phyloP scores from a whole-genome alignment of 1,139 yeast genomes.

The Fermentozyma sake region DNA sequence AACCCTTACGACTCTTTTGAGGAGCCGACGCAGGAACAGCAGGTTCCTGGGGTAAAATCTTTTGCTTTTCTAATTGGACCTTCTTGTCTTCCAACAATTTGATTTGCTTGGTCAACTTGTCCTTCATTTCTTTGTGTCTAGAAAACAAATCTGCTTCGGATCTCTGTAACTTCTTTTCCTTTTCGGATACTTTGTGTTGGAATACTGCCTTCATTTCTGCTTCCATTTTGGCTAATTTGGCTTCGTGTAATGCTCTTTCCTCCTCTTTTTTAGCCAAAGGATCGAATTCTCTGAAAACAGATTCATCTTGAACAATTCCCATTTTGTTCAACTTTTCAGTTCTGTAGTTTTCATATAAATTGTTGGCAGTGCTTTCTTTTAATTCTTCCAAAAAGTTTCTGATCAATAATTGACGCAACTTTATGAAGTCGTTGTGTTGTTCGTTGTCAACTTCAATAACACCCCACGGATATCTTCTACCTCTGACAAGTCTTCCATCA shows the following conservation, averaged over 20 bases:
- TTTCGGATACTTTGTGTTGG: constrained; percentile 94
- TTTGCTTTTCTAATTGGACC: constrained; percentile 68
- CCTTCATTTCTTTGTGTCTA: constrained; percentile 96
- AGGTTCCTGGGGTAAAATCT: constrained; percentile 39
- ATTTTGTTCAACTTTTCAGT: constrained; percentile 70
- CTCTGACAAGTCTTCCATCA: constrained; percentile 82
- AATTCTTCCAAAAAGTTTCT: constrained; percentile 92
- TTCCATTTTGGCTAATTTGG: constrained; percentile 91
- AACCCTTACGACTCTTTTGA: constrained; percentile 56
- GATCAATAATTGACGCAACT: constrained; percentile 83
- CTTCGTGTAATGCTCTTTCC: constrained; percentile 90
- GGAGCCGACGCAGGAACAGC: constrained; percentile 38
- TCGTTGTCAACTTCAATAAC: constrained; percentile 93
- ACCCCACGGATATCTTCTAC: constrained; percentile 98
- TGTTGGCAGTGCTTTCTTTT: constrained; percentile 76
- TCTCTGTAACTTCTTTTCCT: constrained; percentile 95
- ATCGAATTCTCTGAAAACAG: constrained; percentile 91
- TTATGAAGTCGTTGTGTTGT: constrained; percentile 88
- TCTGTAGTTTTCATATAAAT: constrained; percentile 85
- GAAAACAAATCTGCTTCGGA: constrained; percentile 96
- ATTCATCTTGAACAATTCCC: constrained; percentile 91
- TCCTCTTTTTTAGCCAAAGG: constrained; percentile 92
- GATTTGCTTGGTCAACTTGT: constrained; percentile 82
- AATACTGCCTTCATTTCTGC: constrained; percentile 95
- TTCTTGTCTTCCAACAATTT: constrained; percentile 89